Evolutionary conservation across 2,329 filamentous ascomycete species (phyloP).

Genomic region (Neurospora sp.): DNA sequence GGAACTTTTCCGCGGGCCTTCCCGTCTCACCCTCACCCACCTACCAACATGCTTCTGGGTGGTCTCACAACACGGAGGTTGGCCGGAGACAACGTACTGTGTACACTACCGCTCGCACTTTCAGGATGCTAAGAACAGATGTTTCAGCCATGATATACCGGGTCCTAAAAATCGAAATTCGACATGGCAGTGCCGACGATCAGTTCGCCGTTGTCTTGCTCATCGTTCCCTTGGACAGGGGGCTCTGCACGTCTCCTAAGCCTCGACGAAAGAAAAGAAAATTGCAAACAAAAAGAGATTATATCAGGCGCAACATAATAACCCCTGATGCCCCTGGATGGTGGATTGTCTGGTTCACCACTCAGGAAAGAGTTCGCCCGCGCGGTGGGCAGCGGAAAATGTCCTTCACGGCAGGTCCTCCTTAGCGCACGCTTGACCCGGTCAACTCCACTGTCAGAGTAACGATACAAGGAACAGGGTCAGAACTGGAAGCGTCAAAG

Average conservation of each 20-base stretch:
- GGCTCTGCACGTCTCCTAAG: not conserved
- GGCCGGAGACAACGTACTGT: not conserved
- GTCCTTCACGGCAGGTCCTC: conserved; percentile 6
- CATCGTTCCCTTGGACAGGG: not conserved
- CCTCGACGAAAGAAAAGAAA: not conserved
- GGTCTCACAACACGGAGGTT: not conserved
- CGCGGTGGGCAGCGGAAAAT: conserved; percentile 6
- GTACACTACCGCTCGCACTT: not conserved
- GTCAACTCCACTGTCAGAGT: conserved; percentile 14
- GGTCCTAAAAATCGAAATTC: not conserved
- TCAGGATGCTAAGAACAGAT: not conserved
- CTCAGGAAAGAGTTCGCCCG: not conserved
- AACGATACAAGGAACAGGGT: conserved; percentile 14
- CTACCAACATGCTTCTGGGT: not conserved
- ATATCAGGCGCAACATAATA: not conserved
- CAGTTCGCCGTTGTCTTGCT: not conserved
- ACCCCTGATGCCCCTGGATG: not conserved
- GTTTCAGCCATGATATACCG: not conserved
- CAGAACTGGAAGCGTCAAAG: conserved; percentile 10
- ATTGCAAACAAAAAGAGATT: not conserved
- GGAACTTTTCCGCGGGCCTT: not conserved
- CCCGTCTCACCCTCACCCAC: not conserved
- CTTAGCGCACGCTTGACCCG: conserved; percentile 10
- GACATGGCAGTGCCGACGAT: not conserved
- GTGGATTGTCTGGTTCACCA: not conserved